Evolutionary conservation across 1,284 basidiomycete species (phyloP).

Genomic region (Cryptococcus sp.): DNA sequence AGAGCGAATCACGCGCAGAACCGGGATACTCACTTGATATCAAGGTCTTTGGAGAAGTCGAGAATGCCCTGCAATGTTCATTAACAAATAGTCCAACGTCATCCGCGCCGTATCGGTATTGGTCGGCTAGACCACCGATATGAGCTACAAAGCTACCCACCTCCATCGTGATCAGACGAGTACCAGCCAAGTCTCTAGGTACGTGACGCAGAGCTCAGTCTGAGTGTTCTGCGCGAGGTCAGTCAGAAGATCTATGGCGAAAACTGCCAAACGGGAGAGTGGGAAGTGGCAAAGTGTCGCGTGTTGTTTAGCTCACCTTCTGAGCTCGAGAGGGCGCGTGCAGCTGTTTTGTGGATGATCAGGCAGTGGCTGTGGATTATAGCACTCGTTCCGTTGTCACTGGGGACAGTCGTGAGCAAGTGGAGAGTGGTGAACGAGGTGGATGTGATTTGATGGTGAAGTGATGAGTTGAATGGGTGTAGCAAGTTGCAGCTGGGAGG

Average conservation of each 20-base stretch:
- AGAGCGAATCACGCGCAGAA: not conserved
- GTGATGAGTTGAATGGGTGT: not conserved
- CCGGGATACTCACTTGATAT: conserved; percentile 59
- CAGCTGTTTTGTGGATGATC: not conserved
- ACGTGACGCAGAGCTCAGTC: not conserved
- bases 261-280: not conserved
- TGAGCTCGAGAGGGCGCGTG: not conserved
- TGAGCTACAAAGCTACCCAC: conserved; percentile 22
- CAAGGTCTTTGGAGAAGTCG: conserved; percentile 83
- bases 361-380: not conserved
- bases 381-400: no score
- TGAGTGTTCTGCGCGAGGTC: no score
- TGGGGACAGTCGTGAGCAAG: not conserved
- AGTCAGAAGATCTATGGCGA: not conserved
- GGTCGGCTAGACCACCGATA: not conserved
- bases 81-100: conserved; percentile 4
- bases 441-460: conserved; percentile 1
- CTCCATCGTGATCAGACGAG: conserved; percentile 37
- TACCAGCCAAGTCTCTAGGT: not conserved
- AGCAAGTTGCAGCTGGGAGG: not conserved
- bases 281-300: conserved; percentile 10
- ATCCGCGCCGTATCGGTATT: not conserved
- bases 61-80: conserved; percentile 65
- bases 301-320: conserved; percentile 6
- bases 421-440: not conserved